These are phyloP conservation scores for Quercus engelmannii DNA, from an alignment of 306 rosid species.

Conservation along the genomic window DNA sequence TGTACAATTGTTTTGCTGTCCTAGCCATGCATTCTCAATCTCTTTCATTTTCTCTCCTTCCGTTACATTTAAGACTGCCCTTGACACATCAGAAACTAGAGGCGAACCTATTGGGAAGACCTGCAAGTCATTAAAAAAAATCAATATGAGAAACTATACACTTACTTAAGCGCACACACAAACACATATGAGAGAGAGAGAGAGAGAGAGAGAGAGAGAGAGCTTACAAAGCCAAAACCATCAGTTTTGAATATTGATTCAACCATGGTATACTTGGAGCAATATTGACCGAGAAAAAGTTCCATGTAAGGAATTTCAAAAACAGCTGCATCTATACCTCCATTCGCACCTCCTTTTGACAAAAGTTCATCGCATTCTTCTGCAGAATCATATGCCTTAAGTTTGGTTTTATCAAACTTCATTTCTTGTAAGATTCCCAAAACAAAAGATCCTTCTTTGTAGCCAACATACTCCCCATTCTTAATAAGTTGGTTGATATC, in stretches of 20 bases:
- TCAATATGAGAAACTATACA: too few relatives aligned
- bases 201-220: too few relatives aligned
- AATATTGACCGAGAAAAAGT: constrained; percentile 33
- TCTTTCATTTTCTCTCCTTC: too few relatives aligned
- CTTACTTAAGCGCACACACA: too few relatives aligned
- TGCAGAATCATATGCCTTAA: constrained; percentile 10
- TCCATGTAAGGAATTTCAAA: constrained; percentile 48
- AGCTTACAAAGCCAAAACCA: too few relatives aligned
- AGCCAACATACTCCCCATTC: constrained; percentile 43
- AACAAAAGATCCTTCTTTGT: constrained; percentile 38
- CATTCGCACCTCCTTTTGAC: constrained; percentile 36
- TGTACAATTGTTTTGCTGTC: constrained; percentile 7
- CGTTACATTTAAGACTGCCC: too few relatives aligned
- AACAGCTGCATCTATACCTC: constrained; percentile 52
- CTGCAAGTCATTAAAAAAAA: too few relatives aligned
- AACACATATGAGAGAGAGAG: too few relatives aligned
- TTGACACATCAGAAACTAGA: too few relatives aligned
- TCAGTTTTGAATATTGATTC: too few relatives aligned
- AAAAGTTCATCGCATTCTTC: constrained; percentile 41
- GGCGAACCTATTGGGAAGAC: too few relatives aligned
- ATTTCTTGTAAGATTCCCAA: constrained; percentile 15
- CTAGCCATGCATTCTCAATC: neutral
- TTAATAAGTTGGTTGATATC: constrained; percentile 35
- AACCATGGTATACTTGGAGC: neutral
- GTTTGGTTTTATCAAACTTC: constrained; percentile 28